Evolutionary conservation across 2,329 filamentous ascomycete species (phyloP).

Genomic region (Claviceps pusilla): DNA sequence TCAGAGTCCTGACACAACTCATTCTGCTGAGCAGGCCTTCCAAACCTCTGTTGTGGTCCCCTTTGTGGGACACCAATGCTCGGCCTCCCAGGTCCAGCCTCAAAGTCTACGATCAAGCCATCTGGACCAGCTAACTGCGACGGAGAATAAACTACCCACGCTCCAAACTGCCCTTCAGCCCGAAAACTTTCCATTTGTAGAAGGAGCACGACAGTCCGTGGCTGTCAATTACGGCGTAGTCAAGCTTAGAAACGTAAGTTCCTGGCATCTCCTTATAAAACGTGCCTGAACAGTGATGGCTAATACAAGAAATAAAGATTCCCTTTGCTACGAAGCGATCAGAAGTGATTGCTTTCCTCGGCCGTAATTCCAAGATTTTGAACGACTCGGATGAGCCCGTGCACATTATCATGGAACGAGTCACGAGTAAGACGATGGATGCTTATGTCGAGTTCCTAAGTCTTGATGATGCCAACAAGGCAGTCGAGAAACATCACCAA

Average conservation of each 20-base stretch:
- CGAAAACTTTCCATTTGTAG: constrained; percentile 31
- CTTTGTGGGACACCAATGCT: neutral
- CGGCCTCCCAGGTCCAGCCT: neutral
- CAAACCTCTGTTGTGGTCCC: neutral
- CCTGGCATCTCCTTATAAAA: too few relatives aligned
- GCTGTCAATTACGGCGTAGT: constrained; percentile 28
- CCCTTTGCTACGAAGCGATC: constrained; percentile 37
- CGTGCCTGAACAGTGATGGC: neutral
- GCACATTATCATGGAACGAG: constrained; percentile 51
- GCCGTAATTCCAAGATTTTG: constrained; percentile 39
- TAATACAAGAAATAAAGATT: constrained; percentile 26
- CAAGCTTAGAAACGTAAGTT: constrained; percentile 35
- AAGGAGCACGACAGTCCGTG: constrained; percentile 19
- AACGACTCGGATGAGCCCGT: constrained; percentile 40
- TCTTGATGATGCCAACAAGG: constrained; percentile 36
- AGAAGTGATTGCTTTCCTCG: constrained; percentile 44
- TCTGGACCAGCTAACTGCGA: constrained; percentile 23
- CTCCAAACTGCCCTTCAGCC: constrained; percentile 21
- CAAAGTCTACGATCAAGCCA: constrained; percentile 16
- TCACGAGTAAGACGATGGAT: constrained; percentile 46
- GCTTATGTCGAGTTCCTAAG: constrained; percentile 43
- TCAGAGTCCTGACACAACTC: neutral
- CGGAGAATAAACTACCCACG: constrained; percentile 19
- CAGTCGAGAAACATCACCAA: constrained; percentile 33
- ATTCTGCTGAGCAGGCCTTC: neutral